phyloP scores from a whole-genome alignment of 352 stramenopile genomes.

The Porosira glacialis region DNA sequence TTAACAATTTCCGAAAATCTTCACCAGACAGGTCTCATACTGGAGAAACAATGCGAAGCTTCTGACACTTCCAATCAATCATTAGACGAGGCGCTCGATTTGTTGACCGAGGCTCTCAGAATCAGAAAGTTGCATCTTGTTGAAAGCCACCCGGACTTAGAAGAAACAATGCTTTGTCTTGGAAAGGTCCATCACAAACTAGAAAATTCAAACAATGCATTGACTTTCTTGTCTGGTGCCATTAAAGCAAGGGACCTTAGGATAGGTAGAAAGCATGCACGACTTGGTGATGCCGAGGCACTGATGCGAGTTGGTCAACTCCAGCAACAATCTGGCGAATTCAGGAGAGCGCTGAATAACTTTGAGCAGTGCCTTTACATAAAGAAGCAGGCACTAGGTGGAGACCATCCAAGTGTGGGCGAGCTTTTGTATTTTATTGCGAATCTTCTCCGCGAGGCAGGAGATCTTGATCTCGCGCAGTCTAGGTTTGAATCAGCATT shows the following conservation, averaged over 20 bases:
- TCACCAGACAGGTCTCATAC: conserved; percentile 41
- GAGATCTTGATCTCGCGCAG: conserved; percentile 57
- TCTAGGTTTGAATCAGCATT: conserved; percentile 58
- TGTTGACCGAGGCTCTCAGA: conserved; percentile 54
- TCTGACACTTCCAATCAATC: conserved; percentile 5
- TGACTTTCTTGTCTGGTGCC: conserved; percentile 44
- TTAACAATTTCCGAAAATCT: conserved; percentile 57
- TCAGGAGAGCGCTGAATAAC: conserved; percentile 46
- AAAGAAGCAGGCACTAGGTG: conserved; percentile 30
- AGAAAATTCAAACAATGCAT: conserved; percentile 41
- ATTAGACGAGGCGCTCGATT: conserved; percentile 53
- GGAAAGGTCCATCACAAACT: conserved; percentile 53
- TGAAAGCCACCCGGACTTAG: conserved; percentile 46
- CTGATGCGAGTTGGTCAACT: conserved; percentile 58
- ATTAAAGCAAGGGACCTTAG: conserved; percentile 42
- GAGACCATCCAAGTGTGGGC: conserved; percentile 41
- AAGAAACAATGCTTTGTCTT: conserved; percentile 54
- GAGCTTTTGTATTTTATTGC: conserved; percentile 61
- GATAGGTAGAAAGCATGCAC: conserved; percentile 42
- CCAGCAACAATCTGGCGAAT: conserved; percentile 51
- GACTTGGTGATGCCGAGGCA: conserved; percentile 52
- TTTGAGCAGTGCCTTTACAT: conserved; percentile 61
- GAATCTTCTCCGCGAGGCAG: conserved; percentile 53
- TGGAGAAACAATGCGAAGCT: conserved; percentile 46
- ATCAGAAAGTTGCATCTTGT: conserved; percentile 57